A percentile compares a stretch with the other conserved stretches of the same genome.
phyloP scores from a whole-genome alignment of 73 alveolate genomes.

The Tetrahymena elliotti region DNA sequence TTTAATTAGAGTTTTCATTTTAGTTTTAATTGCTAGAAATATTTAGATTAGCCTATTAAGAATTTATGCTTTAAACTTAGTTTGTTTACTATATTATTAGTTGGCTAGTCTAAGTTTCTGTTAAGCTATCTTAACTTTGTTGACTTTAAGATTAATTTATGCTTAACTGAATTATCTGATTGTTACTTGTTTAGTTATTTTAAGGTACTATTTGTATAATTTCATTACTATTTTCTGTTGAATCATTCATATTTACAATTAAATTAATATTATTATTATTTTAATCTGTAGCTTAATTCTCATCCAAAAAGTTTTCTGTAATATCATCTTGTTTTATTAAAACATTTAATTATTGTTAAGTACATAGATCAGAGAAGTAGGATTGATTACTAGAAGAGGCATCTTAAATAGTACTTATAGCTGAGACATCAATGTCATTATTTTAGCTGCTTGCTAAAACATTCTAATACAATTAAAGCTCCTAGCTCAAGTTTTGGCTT shows the following conservation, averaged over 20 bases:
- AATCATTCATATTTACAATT: too few species aligned
- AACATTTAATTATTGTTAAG: neutral
- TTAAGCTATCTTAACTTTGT: too few species aligned
- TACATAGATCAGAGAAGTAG: too few species aligned
- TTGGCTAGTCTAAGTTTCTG: neutral
- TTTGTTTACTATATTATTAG: too few species aligned
- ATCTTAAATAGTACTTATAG: neutral
- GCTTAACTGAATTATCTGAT: neutral
- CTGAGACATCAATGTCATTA: neutral
- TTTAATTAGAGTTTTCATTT: too few species aligned
- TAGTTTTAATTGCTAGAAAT: too few species aligned
- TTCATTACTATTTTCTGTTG: neutral
- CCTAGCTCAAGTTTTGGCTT: neutral
- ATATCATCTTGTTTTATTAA: neutral
- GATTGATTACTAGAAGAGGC: neutral
- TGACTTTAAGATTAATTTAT: too few species aligned
- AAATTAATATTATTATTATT: too few species aligned
- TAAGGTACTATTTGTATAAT: too few species aligned
- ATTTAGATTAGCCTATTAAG: too few species aligned
- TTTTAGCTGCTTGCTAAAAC: neutral
- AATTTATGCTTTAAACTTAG: too few species aligned
- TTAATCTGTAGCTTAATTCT: neutral
- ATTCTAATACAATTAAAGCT: too few species aligned
- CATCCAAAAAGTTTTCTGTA: neutral
- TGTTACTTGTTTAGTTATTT: neutral